A percentile compares a stretch with the other conserved stretches of the same genome.
Conservation (phyloP, 345 rosid genomes). For the Acer negundo region DNA sequence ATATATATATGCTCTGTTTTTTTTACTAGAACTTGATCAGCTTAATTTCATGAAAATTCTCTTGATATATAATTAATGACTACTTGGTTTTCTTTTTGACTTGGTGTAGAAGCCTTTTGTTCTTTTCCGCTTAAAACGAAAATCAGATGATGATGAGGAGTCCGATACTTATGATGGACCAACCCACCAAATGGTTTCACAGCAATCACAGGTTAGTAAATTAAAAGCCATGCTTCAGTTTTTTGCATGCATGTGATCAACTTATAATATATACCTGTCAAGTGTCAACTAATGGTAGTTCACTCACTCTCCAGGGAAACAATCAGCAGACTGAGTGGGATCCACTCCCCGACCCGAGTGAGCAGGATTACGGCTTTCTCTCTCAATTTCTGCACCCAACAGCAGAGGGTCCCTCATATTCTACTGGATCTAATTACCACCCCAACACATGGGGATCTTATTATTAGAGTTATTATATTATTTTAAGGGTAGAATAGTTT, state of each 20-base stretch:
- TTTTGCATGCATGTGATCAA: background rate
- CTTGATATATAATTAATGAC: background rate
- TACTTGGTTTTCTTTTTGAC: background rate
- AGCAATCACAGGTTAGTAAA: background rate
- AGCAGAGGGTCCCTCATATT: background rate
- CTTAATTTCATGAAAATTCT: too few species aligned
- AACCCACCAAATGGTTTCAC: background rate
- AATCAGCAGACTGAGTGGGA: background rate
- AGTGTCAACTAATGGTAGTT: background rate
- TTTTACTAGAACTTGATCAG: background rate
- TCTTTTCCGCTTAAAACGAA: conserved; percentile 21
- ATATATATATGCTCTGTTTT: too few species aligned
- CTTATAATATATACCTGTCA: background rate
- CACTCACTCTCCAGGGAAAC: background rate
- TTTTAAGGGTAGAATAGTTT: too few species aligned
- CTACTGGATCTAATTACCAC: background rate
- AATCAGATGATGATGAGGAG: background rate
- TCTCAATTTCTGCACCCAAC: background rate
- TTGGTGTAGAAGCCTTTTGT: conserved; percentile 16
- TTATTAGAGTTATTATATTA: too few species aligned
- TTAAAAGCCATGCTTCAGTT: background rate
- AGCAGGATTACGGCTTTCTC: background rate
- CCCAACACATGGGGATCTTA: background rate
- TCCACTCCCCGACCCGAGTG: background rate
- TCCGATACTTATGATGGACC: background rate